Percentiles rank a stretch among this genome's conserved stretches.
These are phyloP conservation scores for Penicillium sumatraense DNA, from an alignment of 2,329 filamentous ascomycete genomes.

Conservation along the genomic window DNA sequence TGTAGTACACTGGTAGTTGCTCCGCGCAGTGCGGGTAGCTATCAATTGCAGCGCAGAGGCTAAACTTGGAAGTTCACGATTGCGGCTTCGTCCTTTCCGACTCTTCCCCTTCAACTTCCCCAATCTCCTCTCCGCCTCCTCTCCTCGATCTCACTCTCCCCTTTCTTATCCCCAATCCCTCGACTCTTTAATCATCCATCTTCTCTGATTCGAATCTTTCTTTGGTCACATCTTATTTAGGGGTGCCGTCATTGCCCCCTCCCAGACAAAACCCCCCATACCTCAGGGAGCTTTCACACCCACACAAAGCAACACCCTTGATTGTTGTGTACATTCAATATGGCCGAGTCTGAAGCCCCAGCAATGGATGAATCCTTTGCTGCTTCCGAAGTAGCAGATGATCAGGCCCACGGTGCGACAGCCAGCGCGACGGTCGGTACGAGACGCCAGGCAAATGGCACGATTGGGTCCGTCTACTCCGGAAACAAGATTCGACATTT, in stretches of 20 bases:
- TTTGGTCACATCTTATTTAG: conserved; percentile 16
- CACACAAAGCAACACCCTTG: conserved; percentile 5
- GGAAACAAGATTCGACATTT: conserved; percentile 70
- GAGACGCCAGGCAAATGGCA: conserved; percentile 66
- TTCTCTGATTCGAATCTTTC: conserved; percentile 3
- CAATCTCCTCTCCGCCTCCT: conserved; percentile 7
- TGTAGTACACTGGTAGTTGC: background rate
- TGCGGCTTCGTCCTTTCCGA: conserved; percentile 17
- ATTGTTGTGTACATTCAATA: conserved; percentile 21
- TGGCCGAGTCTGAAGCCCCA: conserved; percentile 41
- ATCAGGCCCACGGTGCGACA: conserved; percentile 42
- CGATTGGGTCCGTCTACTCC: conserved; percentile 68
- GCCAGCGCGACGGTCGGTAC: conserved; percentile 52
- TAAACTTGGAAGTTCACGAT: conserved; percentile 16
- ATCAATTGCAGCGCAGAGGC: conserved; percentile 23
- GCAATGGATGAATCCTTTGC: conserved; percentile 42
- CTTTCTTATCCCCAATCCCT: background rate
- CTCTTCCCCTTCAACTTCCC: conserved; percentile 13
- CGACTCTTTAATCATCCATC: conserved; percentile 3
- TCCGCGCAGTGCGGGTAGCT: conserved; percentile 24
- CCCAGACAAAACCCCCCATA: conserved; percentile 9
- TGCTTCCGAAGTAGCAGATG: conserved; percentile 41
- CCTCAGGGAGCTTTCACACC: conserved; percentile 6
- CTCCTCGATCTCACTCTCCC: conserved; percentile 10
- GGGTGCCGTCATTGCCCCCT: conserved; percentile 13